Evolutionary conservation across 495 filamentous ascomycete species (phyloP), one percentile per base, ranked within the genome.

Genomic region (Sporormia fimetaria): DNA sequence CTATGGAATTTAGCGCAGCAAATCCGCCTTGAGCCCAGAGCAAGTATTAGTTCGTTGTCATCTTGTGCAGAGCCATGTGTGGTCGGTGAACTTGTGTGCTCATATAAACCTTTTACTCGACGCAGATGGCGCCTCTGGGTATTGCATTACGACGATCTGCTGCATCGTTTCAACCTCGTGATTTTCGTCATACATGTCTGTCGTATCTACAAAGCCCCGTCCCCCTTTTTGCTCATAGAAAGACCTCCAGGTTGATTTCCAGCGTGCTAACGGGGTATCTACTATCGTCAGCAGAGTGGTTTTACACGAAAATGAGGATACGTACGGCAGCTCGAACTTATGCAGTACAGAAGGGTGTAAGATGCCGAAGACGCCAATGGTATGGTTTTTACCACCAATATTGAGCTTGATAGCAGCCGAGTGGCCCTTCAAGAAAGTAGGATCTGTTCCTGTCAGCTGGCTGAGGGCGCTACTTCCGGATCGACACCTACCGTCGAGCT

Each of bases 181-280:
- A 17, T 36, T 36, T 36, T 36, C 16, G 14, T 33, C 16, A 8
- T 7, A 8, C 6, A 6, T 33, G 6, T 33, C 6, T 15, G 30
- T 33, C 30, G 30, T n/a, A n/a, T n/a, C n/a, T n/a, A n/a, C n/a
- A n/a, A n/a, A n/a, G n/a, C n/a, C n/a, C n/a, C n/a, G n/a, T n/a
- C n/a, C n/a, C n/a, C n/a, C n/a, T n/a, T n/a, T 27, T 27, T 27
- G 12, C 25, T 27, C 62, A 98, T 57, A 98, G 68, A 74, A 98
- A 96, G 44, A 84, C 76, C 64, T 95, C 92, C 14, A 99, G 75
- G 57, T 96, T 90, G 44, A 99, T 67, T 69, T 96, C 92, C 54
- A 99, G 61, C n/a, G 82, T 83, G 64, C 85, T 94, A 59, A 90
- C 82, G 28, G 90, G 90, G 66, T 87, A 84, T 66, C 76, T 78